Base-by-base conservation (phyloP, 495 filamentous ascomycete genomes). In the Hypoxylon crocopeplum region DNA sequence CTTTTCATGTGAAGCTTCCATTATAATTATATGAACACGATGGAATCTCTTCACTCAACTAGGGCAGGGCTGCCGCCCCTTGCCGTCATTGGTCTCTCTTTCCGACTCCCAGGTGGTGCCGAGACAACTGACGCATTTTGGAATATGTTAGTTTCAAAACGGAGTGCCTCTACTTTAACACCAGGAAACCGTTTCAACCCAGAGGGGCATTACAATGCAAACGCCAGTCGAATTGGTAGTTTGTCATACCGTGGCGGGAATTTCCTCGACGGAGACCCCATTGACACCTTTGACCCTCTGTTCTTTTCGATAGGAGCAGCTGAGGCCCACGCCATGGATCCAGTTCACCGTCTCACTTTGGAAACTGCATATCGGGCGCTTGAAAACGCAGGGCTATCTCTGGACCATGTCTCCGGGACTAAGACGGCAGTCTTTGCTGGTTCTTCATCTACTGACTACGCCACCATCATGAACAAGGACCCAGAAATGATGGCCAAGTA, bases 231-330 rank as follows among this genome's bases (percentile, higher is more conserved):
- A n/a, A n/a, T n/a, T n/a, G n/a, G n/a, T n/a, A n/a, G n/a, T n/a
- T n/a, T n/a, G n/a, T n/a, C n/a, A n/a, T n/a, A n/a, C n/a, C 10
- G 49, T 60, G 52, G 75, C 0, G 75, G 70, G 1, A 24, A 80
- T 56, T 80, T 79, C 49, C 55, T 83, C 12, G 54, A 66, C 0
- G 72, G 76, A 36, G 77, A 83, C 46, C 25, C 70, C 16, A 49
- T 77, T 33, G 66, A 68, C 0, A 32, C 59, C 0, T 84, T 84
- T 39, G 80, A 84, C 40, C 64, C 77, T 8, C 59, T 60, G 5
- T 84, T 84, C 68, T 84, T 84, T 62, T 67, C 69, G 5, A 81
- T 82, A 40, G 73, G 68, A 5, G 68, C 73, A 3, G 62, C 68
- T 5, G 78, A 84, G 61, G 81, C 81, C 1, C 69, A 39, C 7